Percentiles rank a stretch among this genome's conserved stretches.
Evolutionary conservation across 139 green algal genomes (phyloP).

Genomic region (Chlorella sp.): DNA sequence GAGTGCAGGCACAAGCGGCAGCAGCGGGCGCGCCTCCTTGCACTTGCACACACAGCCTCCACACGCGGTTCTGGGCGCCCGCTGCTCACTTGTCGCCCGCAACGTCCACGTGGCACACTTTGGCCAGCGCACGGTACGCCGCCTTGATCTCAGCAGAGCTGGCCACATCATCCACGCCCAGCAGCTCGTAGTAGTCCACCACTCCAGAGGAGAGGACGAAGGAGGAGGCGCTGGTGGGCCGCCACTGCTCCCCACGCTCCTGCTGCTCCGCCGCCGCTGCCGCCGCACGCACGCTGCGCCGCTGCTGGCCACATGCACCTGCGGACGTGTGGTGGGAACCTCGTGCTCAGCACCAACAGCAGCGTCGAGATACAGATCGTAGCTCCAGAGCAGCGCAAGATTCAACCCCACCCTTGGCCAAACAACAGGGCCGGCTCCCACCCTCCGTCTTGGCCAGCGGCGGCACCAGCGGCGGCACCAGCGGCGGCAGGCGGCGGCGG

Average conservation of each 20-base stretch:
- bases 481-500: background rate
- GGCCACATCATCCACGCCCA: constrained; percentile 54
- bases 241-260: too few species aligned
- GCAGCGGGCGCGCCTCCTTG: too few species aligned
- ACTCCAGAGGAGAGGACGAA: constrained; percentile 47
- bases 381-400: too few species aligned
- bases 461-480: background rate
- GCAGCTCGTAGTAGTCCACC: constrained; percentile 77
- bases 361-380: too few species aligned
- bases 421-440: too few species aligned
- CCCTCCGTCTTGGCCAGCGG: too few species aligned
- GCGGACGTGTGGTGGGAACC: too few species aligned
- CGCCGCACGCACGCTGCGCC: background rate
- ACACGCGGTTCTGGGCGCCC: too few species aligned
- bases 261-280: background rate
- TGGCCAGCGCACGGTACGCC: constrained; percentile 73
- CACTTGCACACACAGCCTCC: too few species aligned
- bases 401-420: too few species aligned
- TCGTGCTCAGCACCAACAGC: too few species aligned
- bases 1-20: background rate
- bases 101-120: constrained; percentile 81
- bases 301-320: too few species aligned
- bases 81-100: constrained; percentile 2
- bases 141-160: constrained; percentile 72
- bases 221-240: background rate